These are phyloP conservation scores for Candida xyloterini DNA, from an alignment of 805 yeast genomes.

Conservation along the genomic window DNA sequence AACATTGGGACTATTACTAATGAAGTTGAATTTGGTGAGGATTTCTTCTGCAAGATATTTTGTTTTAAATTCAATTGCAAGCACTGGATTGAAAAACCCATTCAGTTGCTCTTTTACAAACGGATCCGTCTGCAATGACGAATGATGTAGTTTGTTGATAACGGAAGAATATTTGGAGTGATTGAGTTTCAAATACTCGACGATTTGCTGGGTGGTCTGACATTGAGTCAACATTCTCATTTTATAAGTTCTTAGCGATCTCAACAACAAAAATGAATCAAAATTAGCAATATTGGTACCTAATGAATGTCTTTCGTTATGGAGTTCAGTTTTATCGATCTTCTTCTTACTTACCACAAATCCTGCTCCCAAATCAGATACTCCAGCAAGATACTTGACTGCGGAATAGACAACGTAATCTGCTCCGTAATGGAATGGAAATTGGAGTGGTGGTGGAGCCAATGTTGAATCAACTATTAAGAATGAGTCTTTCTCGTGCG, in stretches of 20 bases:
- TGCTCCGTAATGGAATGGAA: constrained; percentile 50
- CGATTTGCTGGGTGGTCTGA: constrained; percentile 41
- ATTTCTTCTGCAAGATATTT: constrained; percentile 38
- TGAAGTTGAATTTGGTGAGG: constrained; percentile 45
- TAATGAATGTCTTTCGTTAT: constrained; percentile 40
- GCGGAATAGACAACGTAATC: constrained; percentile 55
- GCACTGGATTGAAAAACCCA: constrained; percentile 45
- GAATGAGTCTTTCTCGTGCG: constrained; percentile 42
- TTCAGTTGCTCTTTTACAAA: constrained; percentile 41
- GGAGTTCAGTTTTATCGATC: constrained; percentile 34
- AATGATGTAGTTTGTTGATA: constrained; percentile 38
- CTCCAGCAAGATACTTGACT: constrained; percentile 56
- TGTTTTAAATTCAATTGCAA: constrained; percentile 39
- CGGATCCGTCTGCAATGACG: constrained; percentile 44
- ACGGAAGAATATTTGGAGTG: constrained; percentile 34
- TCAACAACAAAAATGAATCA: constrained; percentile 44
- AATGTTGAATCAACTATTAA: constrained; percentile 52
- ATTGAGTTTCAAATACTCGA: constrained; percentile 37
- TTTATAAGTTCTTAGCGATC: constrained; percentile 51
- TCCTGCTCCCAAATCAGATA: constrained; percentile 53
- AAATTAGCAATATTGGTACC: constrained; percentile 54
- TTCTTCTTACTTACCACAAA: constrained; percentile 41
- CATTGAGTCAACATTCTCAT: constrained; percentile 49
- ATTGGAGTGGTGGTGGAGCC: constrained; percentile 55
- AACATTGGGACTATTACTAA: constrained; percentile 47